Percentiles rank a stretch among this genome's conserved stretches.
These are phyloP conservation scores for Anisodus acutangulus DNA, from an alignment of 257 asterid species.

Conservation along the genomic window DNA sequence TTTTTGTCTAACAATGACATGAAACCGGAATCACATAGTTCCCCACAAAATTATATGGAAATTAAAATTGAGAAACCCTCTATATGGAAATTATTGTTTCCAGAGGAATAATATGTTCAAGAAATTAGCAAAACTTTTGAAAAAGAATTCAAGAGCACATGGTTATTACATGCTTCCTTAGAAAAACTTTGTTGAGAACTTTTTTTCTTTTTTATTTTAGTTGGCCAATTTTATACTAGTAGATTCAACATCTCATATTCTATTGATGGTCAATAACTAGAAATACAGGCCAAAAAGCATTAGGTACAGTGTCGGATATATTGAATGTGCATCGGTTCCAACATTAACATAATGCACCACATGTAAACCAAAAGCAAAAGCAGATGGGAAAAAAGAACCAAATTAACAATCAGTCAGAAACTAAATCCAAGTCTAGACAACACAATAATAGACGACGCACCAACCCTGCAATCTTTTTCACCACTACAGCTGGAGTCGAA, in stretches of 20 bases:
- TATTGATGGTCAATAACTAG: not conserved
- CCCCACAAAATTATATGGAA: not conserved
- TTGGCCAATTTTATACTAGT: not conserved
- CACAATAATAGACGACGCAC: constrained; percentile 48
- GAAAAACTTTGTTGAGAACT: constrained; percentile 12
- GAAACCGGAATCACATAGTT: not conserved
- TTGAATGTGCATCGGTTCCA: not conserved
- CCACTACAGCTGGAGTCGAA: constrained; percentile 69
- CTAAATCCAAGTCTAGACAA: constrained; percentile 22
- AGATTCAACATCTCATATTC: not conserved
- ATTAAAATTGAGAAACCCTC: not conserved
- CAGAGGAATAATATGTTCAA: constrained; percentile 22
- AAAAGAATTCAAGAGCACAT: not conserved
- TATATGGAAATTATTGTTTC: not conserved
- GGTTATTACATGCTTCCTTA: not conserved
- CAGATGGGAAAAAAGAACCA: not conserved
- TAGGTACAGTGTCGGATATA: not conserved
- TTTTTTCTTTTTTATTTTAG: too few relatives aligned
- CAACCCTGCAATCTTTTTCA: constrained; percentile 93
- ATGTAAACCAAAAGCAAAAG: not conserved
- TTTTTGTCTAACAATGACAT: not conserved
- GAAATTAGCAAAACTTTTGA: not conserved
- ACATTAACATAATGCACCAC: not conserved
- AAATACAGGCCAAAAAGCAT: not conserved
- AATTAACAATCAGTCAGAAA: not conserved